These are phyloP conservation scores for Tetraselmis chui DNA, from an alignment of 139 green algal species.

Conservation along the genomic window DNA sequence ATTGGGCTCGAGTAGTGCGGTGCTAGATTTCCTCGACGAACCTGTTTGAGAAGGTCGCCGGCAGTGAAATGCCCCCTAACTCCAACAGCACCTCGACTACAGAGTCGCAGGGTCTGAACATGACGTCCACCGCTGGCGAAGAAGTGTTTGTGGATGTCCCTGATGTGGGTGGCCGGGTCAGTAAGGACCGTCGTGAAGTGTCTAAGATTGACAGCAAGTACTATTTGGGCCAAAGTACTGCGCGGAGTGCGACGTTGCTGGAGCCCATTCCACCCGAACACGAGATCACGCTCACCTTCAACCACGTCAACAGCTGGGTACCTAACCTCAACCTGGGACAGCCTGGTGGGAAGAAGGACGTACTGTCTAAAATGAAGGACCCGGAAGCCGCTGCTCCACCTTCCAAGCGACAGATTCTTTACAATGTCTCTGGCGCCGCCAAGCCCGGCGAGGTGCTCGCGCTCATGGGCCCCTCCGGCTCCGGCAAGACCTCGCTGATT, in stretches of 20 bases:
- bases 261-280: background rate
- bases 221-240: background rate
- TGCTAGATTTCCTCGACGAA: no score
- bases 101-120: no score
- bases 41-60: no score
- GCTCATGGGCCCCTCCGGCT: conserved; percentile 59
- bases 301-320: background rate
- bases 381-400: background rate
- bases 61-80: no score
- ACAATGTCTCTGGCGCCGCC: conserved; percentile 32
- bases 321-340: background rate
- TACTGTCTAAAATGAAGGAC: background rate
- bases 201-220: background rate
- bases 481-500: conserved; percentile 75
- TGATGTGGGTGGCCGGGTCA: no score
- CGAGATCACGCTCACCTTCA: background rate
- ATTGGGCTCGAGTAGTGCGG: no score
- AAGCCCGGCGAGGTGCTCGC: conserved; percentile 46
- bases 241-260: background rate
- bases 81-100: no score
- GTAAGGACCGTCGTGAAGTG: no score
- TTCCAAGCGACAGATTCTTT: conserved; percentile 36
- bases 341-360: background rate
- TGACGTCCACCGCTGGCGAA: no score
- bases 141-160: no score